These are phyloP conservation scores for Fraxinus excelsior DNA, from an alignment of 257 asterid genomes.

Conservation along the genomic window DNA sequence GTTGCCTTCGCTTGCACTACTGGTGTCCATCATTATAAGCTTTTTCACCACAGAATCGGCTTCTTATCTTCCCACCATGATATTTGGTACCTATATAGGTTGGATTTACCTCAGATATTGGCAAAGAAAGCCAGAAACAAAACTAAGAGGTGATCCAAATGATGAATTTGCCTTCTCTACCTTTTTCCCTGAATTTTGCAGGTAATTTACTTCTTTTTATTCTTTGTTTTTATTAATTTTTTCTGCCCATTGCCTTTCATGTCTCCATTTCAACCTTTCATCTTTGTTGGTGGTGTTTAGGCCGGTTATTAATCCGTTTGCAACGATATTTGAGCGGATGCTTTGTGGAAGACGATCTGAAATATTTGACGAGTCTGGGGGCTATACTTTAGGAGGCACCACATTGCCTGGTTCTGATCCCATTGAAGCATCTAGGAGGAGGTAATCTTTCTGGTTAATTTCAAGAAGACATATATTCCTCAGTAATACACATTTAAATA, in stretches of 20 bases:
- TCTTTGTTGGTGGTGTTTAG: slow-evolving; percentile 44
- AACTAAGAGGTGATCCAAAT: slow-evolving; percentile 86
- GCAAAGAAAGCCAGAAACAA: slow-evolving; percentile 75
- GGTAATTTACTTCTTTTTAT: slow-evolving; percentile 34
- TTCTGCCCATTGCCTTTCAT: slow-evolving; percentile 15
- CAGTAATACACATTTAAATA: background rate
- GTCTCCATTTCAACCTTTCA: slow-evolving; percentile 25
- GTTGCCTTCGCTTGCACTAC: slow-evolving; percentile 77
- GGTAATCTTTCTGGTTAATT: slow-evolving; percentile 48
- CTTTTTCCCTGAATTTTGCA: slow-evolving; percentile 72
- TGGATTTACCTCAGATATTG: slow-evolving; percentile 95
- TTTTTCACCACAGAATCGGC: slow-evolving; percentile 70
- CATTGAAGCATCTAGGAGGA: slow-evolving; percentile 88
- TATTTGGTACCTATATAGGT: slow-evolving; percentile 81
- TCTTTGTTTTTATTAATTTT: background rate
- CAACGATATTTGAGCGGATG: slow-evolving; percentile 63
- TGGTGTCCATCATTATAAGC: slow-evolving; percentile 63
- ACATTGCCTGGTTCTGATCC: slow-evolving; percentile 87
- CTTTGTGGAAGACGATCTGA: slow-evolving; percentile 84
- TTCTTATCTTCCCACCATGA: slow-evolving; percentile 70
- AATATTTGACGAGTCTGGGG: slow-evolving; percentile 52
- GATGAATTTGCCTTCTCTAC: slow-evolving; percentile 87
- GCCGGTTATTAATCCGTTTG: slow-evolving; percentile 74
- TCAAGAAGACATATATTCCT: background rate
- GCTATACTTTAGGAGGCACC: slow-evolving; percentile 57